Evolutionary conservation across 441 rosid species (phyloP), one percentile per base, ranked within the genome.

Genomic region (Bocquillonia castaneifolia): DNA sequence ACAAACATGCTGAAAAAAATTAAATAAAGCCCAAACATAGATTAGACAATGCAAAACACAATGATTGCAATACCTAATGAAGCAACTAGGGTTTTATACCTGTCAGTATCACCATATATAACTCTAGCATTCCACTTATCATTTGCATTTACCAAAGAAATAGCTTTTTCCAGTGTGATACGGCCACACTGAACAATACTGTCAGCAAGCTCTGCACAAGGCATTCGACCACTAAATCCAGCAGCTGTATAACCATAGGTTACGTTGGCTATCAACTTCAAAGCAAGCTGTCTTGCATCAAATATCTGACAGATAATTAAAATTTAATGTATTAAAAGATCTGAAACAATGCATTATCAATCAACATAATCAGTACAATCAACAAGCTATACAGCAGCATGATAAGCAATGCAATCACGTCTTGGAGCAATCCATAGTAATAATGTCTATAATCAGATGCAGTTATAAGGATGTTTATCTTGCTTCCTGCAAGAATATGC

Each of bases 221-320:
- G 98, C 98, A 93, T 93, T 72, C 98, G 98, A 65, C 98, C 99
- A 75, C 99, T 94, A 81, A 92, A 94, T 71, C 99, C 99, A 80
- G 98, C 98, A 76, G 99, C 99, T 37, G 99, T 88, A 76, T 92
- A 94, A 63, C 99, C 99, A 79, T 94, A 94, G 6, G 99, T 94
- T 70, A 94, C 99, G 76, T 94, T 94, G 73, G 98, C 91, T 79
- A 94, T 92, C 76, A 94, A 86, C 90, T 94, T 94, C 78, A 94
- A 77, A 79, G 99, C 99, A 80, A 94, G 99, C 81, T 94, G 99
- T 66, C 99, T 88, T 53, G 99, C 96, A 81, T 94, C 85, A 68
- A 90, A 82, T 83, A 94, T 92, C 99, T 92, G 94, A 44, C 86
- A 83, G 57, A 81, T 77, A 17, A 67, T 10, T 22, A 66, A 68